These are phyloP conservation scores for Elsinoe arachidis DNA, from an alignment of 2,329 filamentous ascomycete species.

Conservation along the genomic window DNA sequence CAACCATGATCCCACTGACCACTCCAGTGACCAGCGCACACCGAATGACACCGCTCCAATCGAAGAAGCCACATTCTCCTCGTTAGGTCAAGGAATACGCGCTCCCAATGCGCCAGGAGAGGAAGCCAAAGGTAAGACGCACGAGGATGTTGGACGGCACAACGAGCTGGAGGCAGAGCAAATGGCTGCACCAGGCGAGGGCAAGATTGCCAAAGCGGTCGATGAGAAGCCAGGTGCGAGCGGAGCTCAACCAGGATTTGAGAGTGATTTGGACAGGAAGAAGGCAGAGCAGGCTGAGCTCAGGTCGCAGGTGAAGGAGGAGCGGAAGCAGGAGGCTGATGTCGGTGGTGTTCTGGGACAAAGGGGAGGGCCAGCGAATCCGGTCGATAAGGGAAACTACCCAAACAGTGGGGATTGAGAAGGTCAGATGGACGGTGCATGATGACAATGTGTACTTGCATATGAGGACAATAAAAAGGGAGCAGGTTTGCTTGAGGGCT, in stretches of 20 bases:
- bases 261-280: constrained; percentile 41
- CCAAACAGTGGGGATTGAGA: constrained; percentile 20
- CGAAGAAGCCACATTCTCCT: constrained; percentile 29
- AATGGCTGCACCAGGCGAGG: constrained; percentile 42
- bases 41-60: constrained; percentile 30
- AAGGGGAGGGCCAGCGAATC: constrained; percentile 37
- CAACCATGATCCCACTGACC: constrained; percentile 7
- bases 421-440: background rate
- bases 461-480: background rate
- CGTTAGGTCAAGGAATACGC: constrained; percentile 35
- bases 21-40: constrained; percentile 28
- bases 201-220: constrained; percentile 36
- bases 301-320: constrained; percentile 33
- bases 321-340: constrained; percentile 30
- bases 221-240: constrained; percentile 29
- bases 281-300: constrained; percentile 40
- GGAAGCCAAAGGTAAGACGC: constrained; percentile 32
- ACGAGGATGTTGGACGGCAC: constrained; percentile 35
- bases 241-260: constrained; percentile 32
- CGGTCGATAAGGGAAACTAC: constrained; percentile 27
- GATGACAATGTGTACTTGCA: background rate
- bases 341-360: constrained; percentile 38
- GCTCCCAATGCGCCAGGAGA: constrained; percentile 36
- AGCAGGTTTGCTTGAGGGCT: background rate
- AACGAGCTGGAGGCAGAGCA: constrained; percentile 41